Conservation (phyloP, 2,329 filamentous ascomycete genomes). For the Coniochaeta sp. region DNA sequence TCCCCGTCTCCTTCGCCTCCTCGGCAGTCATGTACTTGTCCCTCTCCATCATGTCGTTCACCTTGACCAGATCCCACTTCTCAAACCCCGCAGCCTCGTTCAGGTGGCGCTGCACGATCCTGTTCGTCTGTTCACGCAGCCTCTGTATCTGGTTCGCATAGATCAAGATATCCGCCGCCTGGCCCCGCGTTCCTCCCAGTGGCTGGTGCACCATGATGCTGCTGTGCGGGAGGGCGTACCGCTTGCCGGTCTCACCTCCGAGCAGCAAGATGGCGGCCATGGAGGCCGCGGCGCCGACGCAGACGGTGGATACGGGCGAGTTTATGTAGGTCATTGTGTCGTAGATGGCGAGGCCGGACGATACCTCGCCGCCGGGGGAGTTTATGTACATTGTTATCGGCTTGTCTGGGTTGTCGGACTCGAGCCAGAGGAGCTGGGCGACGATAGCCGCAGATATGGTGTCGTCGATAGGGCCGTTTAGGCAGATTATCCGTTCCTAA, state of each 20-base stretch:
- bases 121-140: constrained; percentile 76
- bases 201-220: constrained; percentile 98
- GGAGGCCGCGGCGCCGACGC: constrained; percentile 85
- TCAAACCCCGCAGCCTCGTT: constrained; percentile 69
- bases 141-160: constrained; percentile 95
- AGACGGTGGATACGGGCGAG: constrained; percentile 88
- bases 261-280: constrained; percentile 90
- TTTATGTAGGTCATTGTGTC: constrained; percentile 98
- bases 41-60: constrained; percentile 93
- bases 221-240: constrained; percentile 86
- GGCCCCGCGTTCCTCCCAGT: constrained; percentile 61
- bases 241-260: constrained; percentile 75
- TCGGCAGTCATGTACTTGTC: constrained; percentile 89
- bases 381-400: constrained; percentile 98
- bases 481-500: constrained; percentile 85
- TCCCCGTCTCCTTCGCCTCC: constrained; percentile 82
- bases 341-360: constrained; percentile 84
- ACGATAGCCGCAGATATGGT: constrained; percentile 88
- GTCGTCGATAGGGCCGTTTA: constrained; percentile 89
- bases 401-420: constrained; percentile 91
- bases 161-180: constrained; percentile 80
- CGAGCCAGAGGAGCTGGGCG: constrained; percentile 93
- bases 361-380: constrained; percentile 87
- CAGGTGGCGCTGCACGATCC: constrained; percentile 81
- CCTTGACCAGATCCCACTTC: constrained; percentile 70